phyloP scores from a whole-genome alignment of 805 yeast genomes.

The Lachancea sp. region DNA sequence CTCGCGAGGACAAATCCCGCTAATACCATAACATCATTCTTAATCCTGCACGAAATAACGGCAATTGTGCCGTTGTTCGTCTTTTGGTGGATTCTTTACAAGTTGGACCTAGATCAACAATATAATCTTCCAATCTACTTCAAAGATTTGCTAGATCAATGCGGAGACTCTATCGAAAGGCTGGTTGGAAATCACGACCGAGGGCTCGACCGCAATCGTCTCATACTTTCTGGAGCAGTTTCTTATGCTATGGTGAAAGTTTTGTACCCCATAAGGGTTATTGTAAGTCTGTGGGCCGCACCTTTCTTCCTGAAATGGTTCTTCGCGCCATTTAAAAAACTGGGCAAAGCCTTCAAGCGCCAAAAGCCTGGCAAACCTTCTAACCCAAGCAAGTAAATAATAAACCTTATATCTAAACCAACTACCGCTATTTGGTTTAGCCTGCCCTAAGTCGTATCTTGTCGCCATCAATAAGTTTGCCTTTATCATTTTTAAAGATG shows the following conservation, averaged over 20 bases:
- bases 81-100: conserved; percentile 60
- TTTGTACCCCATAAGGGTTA: conserved; percentile 30
- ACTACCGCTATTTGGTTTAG: not conserved
- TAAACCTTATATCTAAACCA: not conserved
- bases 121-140: conserved; percentile 21
- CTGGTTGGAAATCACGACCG: conserved; percentile 37
- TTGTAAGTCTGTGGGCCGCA: conserved; percentile 32
- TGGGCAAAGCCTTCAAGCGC: conserved; percentile 5
- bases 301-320: conserved; percentile 28
- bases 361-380: not conserved
- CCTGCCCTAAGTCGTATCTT: not conserved
- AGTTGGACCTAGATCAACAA: conserved; percentile 36
- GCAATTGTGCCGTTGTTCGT: conserved; percentile 68
- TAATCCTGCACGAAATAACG: conserved; percentile 65
- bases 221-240: conserved; percentile 66
- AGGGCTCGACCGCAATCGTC: conserved; percentile 41
- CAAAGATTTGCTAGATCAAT: conserved; percentile 44
- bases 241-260: conserved; percentile 65
- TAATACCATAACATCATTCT: conserved; percentile 47
- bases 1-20: conserved; percentile 29
- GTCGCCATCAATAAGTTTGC: not conserved
- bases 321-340: conserved; percentile 16
- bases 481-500: conserved; percentile 1
- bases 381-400: no score
- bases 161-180: conserved; percentile 51